These are phyloP conservation scores for Neofusicoccum laricinum DNA, from an alignment of 2,329 filamentous ascomycete genomes.

Conservation along the genomic window DNA sequence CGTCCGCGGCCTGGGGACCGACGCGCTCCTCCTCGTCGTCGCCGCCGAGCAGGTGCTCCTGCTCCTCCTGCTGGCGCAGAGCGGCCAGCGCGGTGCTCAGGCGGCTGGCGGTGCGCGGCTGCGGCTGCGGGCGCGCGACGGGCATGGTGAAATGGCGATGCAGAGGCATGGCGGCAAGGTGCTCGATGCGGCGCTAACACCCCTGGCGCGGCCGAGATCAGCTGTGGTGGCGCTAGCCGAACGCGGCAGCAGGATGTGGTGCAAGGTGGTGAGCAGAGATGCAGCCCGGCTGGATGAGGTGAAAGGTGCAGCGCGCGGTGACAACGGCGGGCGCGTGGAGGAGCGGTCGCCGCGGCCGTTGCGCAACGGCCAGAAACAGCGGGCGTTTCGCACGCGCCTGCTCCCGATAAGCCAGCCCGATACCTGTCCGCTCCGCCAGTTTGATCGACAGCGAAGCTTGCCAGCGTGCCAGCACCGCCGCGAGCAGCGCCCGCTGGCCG, in stretches of 20 bases:
- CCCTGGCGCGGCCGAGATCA: background rate
- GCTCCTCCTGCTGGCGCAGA: constrained; percentile 46
- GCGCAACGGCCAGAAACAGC: background rate
- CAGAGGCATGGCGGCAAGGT: constrained; percentile 1
- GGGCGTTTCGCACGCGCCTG: background rate
- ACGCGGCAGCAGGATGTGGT: background rate
- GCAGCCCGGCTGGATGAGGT: background rate
- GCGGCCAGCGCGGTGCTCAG: constrained; percentile 37
- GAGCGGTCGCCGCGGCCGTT: background rate
- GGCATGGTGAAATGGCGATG: constrained; percentile 11
- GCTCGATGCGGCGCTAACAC: background rate
- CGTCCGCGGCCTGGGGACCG: constrained; percentile 45
- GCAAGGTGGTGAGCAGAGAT: background rate
- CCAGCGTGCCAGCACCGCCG: background rate
- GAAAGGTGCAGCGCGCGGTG: background rate
- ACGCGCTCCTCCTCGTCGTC: constrained; percentile 38
- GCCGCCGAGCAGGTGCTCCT: constrained; percentile 46
- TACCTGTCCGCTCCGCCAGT: background rate
- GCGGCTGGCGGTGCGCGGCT: constrained; percentile 27
- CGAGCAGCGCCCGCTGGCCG: too few species aligned
- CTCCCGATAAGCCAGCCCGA: background rate
- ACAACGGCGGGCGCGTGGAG: background rate
- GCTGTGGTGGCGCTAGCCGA: constrained; percentile 6
- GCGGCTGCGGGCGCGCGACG: background rate
- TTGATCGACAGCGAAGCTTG: background rate